Evolutionary conservation across 306 rosid genomes (phyloP), one percentile per base, ranked within the genome.

Genomic region (Cajanus cajan): DNA sequence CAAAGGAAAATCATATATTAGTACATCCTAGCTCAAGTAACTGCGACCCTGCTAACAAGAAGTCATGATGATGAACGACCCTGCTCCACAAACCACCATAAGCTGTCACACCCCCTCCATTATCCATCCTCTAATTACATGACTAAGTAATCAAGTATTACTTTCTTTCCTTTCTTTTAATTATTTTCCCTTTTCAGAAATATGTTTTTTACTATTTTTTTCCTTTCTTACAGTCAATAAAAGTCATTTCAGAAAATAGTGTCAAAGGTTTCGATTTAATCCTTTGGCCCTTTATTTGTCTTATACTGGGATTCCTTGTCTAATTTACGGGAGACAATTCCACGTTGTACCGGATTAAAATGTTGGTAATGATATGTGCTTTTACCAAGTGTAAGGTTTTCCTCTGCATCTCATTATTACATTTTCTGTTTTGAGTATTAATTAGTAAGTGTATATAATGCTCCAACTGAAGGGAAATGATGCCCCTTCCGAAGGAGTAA

Each of bases 271-370:
- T 52, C 4, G 13, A 12, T 13, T 71, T 36, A 34, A 37, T 19
- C 65, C 50, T 36, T 52, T 36, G 77, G 50, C 65, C 19, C 48
- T 52, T 52, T 50, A 10, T 36, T 72, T 72, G 65, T 52, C 65
- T 72, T 33, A 34, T 51, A 5, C 65, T 37, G 51, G 39, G 77
- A 73, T 73, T 36, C 77, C 77, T 37, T 73, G 77, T 37, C 77
- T 54, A 54, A 54, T 37, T 73, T 54, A 21, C 54, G 39, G 77
- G 67, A 73, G 77, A 73, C 77, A 54, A 37, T 37, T 73, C 77
- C 77, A 54, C 37, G 77, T 73, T 54, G 22, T 55, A 51, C 48
- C 66, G 54, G 66, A 66, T 72, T 72, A 36, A 72, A 72, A 54
- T 73, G 77, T 13, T 54, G 52, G 77, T 73, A 37, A 36, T 48